Conservation (phyloP, 2,329 filamentous ascomycete genomes). For the Cladosporium sp. region DNA sequence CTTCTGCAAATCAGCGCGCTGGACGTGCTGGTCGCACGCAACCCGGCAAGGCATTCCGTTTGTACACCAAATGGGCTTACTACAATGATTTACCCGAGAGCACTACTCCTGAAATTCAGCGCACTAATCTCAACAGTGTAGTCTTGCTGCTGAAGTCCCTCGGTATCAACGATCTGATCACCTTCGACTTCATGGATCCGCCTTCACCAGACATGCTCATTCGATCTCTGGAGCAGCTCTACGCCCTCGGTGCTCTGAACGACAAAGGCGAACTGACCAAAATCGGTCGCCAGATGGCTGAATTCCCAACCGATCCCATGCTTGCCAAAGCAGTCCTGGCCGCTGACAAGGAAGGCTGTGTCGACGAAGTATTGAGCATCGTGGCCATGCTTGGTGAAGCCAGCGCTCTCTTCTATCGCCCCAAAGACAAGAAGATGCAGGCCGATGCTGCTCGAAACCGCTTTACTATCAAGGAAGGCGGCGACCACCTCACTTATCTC, state of each 20-base stretch:
- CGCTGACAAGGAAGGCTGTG: conserved; percentile 84
- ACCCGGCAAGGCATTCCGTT: conserved; percentile 85
- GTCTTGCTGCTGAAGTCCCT: conserved; percentile 84
- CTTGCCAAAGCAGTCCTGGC: conserved; percentile 84
- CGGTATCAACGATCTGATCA: conserved; percentile 85
- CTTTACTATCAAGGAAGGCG: conserved; percentile 86
- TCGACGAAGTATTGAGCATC: conserved; percentile 86
- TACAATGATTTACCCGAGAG: conserved; percentile 93
- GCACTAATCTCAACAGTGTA: conserved; percentile 79
- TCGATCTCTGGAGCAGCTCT: conserved; percentile 82
- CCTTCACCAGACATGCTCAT: conserved; percentile 88
- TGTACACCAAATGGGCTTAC: conserved; percentile 84
- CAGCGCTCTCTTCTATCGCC: conserved; percentile 84
- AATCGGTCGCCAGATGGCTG: conserved; percentile 87
- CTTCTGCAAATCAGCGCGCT: conserved; percentile 87
- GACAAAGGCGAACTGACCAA: conserved; percentile 86
- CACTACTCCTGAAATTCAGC: conserved; percentile 87
- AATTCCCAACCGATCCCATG: conserved; percentile 91
- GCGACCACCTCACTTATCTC: conserved; percentile 81
- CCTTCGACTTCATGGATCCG: conserved; percentile 95
- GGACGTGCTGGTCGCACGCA: conserved; percentile 90
- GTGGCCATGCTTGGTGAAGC: conserved; percentile 93
- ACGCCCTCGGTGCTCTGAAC: conserved; percentile 84
- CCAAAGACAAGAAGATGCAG: conserved; percentile 96
- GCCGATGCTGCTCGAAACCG: conserved; percentile 85